Evolutionary conservation across 306 rosid species (phyloP).

Genomic region (Cucumis cinereus): DNA sequence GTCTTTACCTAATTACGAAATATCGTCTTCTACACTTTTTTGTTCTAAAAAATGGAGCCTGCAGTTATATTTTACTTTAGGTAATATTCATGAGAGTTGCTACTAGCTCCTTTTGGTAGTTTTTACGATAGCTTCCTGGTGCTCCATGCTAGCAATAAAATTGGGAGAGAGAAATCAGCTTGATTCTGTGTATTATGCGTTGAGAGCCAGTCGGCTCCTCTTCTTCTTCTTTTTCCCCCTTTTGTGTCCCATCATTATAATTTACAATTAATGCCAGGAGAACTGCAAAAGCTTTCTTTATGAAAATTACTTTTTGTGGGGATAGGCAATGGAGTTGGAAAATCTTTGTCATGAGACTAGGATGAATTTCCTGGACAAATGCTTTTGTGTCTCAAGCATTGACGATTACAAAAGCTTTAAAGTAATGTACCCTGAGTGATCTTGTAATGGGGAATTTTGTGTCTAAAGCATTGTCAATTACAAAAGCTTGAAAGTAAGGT

Average conservation of each 20-base stretch:
- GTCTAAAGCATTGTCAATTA: neutral
- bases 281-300: neutral
- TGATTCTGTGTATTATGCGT: neutral
- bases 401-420: neutral
- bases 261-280: neutral
- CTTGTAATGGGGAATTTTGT: neutral
- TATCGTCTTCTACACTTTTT: neutral
- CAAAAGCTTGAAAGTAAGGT: neutral
- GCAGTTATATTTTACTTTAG: neutral
- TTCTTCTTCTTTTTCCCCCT: neutral
- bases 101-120: neutral
- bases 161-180: neutral
- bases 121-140: neutral
- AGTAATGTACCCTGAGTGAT: neutral
- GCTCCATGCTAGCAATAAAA: neutral
- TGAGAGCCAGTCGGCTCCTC: neutral
- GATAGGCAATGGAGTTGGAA: neutral
- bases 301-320: neutral
- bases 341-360: neutral
- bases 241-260: neutral
- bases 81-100: neutral
- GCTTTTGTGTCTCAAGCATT: neutral
- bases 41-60: neutral
- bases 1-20: neutral
- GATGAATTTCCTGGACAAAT: neutral